These are phyloP conservation scores for Candida frijolesensis DNA, from an alignment of 1,139 yeast genomes.

Conservation along the genomic window DNA sequence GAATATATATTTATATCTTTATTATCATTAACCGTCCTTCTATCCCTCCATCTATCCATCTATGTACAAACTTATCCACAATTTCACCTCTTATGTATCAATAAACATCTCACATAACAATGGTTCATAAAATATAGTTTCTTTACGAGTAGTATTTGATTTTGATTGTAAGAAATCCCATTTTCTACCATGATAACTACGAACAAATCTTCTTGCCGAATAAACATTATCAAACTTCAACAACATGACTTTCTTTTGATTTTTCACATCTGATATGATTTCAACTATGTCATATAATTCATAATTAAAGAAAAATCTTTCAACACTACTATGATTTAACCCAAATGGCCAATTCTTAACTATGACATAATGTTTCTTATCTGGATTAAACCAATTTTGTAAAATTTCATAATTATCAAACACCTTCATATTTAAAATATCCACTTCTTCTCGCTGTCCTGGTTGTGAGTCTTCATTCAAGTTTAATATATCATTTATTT, in stretches of 20 bases:
- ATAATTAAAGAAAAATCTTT: slow-evolving; percentile 43
- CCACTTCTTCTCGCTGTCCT: neutral
- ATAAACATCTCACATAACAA: slow-evolving; percentile 39
- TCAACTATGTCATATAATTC: slow-evolving; percentile 28
- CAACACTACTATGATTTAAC: slow-evolving; percentile 32
- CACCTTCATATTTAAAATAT: slow-evolving; percentile 15
- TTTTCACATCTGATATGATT: slow-evolving; percentile 28
- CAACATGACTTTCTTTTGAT: slow-evolving; percentile 33
- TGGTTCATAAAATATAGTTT: slow-evolving; percentile 38
- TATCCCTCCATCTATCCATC: neutral
- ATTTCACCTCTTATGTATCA: neutral
- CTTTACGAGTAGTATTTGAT: slow-evolving; percentile 3
- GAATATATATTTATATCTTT: neutral
- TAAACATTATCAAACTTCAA: slow-evolving; percentile 49
- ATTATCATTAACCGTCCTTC: neutral
- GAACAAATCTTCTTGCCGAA: slow-evolving; percentile 56
- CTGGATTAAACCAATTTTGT: slow-evolving; percentile 1
- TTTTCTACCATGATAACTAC: slow-evolving; percentile 54
- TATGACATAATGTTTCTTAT: slow-evolving; percentile 25
- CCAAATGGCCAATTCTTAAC: slow-evolving; percentile 47
- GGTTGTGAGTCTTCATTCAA: neutral
- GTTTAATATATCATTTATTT: neutral
- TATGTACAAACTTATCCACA: neutral
- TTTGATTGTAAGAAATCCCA: slow-evolving; percentile 36
- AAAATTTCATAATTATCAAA: neutral